phyloP scores from a whole-genome alignment of 371 early-diverging fungal species.

The Mucor piriformis region DNA sequence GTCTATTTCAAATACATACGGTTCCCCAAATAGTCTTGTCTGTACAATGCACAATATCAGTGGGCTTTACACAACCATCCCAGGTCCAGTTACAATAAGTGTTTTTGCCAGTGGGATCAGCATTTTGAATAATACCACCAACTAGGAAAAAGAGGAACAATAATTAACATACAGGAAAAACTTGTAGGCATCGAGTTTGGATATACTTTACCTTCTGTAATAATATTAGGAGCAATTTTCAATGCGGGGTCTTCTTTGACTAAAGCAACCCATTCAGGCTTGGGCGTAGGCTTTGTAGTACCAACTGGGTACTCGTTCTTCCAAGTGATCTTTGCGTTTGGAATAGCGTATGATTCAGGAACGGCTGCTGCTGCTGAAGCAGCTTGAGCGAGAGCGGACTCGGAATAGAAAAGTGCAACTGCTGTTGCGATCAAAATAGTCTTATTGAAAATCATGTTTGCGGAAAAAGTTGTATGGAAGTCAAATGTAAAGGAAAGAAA shows the following conservation, averaged over 20 bases:
- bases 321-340: constrained; percentile 27
- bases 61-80: constrained; percentile 47
- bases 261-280: constrained; percentile 51
- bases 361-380: constrained; percentile 7
- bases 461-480: not conserved
- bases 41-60: constrained; percentile 53
- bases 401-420: constrained; percentile 21
- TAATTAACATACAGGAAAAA: not conserved
- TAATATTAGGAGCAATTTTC: constrained; percentile 21
- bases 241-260: constrained; percentile 32
- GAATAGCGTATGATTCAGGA: constrained; percentile 8
- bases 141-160: not conserved
- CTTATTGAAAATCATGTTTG: constrained; percentile 27
- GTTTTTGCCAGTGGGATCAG: constrained; percentile 29
- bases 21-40: constrained; percentile 51
- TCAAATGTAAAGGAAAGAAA: not conserved
- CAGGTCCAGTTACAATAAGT: constrained; percentile 62
- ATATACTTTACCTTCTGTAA: constrained; percentile 21
- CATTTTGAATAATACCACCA: constrained; percentile 32
- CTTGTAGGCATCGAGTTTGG: not conserved
- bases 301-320: constrained; percentile 38
- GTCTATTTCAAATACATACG: constrained; percentile 10
- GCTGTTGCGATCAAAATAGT: constrained; percentile 15
- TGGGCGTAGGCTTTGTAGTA: constrained; percentile 36
- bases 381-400: constrained; percentile 4